A percentile compares a stretch with the other conserved stretches of the same genome.
Conservation (phyloP, 1,284 basidiomycete genomes). For the Cystobasidium sp. region DNA sequence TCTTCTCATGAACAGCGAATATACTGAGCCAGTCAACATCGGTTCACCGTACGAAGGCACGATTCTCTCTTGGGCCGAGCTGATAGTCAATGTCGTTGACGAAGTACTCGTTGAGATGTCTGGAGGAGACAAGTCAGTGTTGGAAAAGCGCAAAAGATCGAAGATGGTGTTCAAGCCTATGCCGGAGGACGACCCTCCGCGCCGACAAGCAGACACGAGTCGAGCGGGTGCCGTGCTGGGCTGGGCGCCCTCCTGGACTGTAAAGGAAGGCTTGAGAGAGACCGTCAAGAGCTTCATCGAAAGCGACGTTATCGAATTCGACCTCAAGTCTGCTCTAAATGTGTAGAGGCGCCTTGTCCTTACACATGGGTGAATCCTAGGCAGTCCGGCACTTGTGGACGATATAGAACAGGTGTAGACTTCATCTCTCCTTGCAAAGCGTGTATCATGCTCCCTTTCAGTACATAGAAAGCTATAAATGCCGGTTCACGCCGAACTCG, state of each 20-base stretch:
- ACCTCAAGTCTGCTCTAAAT: slow-evolving; percentile 17
- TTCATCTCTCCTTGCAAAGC: too few relatives aligned
- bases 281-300: slow-evolving; percentile 90
- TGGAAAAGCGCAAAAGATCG: slow-evolving; percentile 29
- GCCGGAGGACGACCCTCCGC: slow-evolving; percentile 84
- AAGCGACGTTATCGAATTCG: slow-evolving; percentile 57
- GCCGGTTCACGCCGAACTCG: too few relatives aligned
- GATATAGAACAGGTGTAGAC: too few relatives aligned
- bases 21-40: slow-evolving; percentile 91
- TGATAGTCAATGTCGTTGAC: slow-evolving; percentile 54
- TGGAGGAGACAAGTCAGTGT: slow-evolving; percentile 17
- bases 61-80: slow-evolving; percentile 63
- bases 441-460: too few relatives aligned
- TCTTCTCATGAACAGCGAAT: slow-evolving; percentile 86
- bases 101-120: slow-evolving; percentile 59
- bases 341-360: not conserved
- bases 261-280: slow-evolving; percentile 87
- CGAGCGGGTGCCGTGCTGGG: slow-evolving; percentile 80
- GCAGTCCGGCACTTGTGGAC: too few relatives aligned
- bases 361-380: not conserved
- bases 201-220: slow-evolving; percentile 87
- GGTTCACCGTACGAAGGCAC: slow-evolving; percentile 93
- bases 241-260: slow-evolving; percentile 93
- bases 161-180: slow-evolving; percentile 54
- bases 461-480: too few relatives aligned